Base-by-base conservation (phyloP, 495 filamentous ascomycete genomes). In the Neurospora discreta region DNA sequence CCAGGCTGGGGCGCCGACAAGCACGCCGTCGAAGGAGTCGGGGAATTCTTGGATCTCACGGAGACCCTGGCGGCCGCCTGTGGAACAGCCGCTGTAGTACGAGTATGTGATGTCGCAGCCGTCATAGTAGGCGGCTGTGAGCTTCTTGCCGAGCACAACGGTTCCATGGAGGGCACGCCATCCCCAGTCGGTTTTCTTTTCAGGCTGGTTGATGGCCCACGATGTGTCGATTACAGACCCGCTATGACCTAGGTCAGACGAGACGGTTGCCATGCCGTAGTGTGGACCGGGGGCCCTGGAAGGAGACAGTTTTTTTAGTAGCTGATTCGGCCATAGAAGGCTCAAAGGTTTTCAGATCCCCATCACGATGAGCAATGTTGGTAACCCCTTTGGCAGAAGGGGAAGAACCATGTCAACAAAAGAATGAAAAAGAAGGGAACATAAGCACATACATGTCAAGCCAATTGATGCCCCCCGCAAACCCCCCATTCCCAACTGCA, bases 11-110 rank as follows among this genome's bases (percentile, higher is more conserved):
- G 73, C 73, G 1, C 73, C 73, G n/a, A 74, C 44, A 2, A 91
- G 80, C 10, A 90, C 87, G 36, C 90, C 90, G 77, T 93, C 89
- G 72, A 90, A 88, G 71, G 84, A 85, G 9, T 82, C 78, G 0
- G 87, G 87, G 30, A 80, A 88, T 68, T 78, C 75, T 74, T 88
- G 81, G 0, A 86, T 80, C 18, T 84, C 80, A 52, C 84, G 85
- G 1, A 89, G 73, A 18, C 87, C 87, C 72, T 88, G 85, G 1
- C 86, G 79, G 3, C 88, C 88, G 36, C 87, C 87, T 0, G 85
- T 86, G 0, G 87, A 89, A 77, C 87, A 89, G 3, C 81, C 81
- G 58, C 77, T 75, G 74, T 85, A 89, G 77, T 89, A 90, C 11
- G 80, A 83, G 72, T 87, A 82, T 30, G 78, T 73, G 58, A 83